A percentile compares a stretch with the other conserved stretches of the same genome.
Conservation (phyloP, 352 stramenopile genomes). For the Peronosclerospora sorghi region DNA sequence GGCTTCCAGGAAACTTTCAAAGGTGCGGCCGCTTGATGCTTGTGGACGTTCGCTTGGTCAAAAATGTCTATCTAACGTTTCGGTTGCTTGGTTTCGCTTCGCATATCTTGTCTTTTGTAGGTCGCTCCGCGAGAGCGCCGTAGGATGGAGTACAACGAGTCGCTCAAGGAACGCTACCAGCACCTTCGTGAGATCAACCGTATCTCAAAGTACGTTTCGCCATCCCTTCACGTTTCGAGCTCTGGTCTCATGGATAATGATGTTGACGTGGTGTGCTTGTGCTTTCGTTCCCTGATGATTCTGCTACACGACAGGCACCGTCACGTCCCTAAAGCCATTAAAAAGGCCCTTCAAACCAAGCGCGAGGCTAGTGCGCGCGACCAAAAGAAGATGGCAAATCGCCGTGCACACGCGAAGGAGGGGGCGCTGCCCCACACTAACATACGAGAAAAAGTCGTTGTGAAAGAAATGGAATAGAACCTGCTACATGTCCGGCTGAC, state of each 20-base stretch:
- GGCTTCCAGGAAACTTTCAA: constrained; percentile 90
- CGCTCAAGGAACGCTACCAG: constrained; percentile 92
- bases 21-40: constrained; percentile 31
- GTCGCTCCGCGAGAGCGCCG: constrained; percentile 64
- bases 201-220: constrained; percentile 79
- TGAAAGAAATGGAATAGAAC: constrained; percentile 79
- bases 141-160: constrained; percentile 94
- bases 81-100: constrained; percentile 6
- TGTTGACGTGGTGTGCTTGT: background rate
- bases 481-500: too few species aligned
- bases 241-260: background rate
- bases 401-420: constrained; percentile 63
- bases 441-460: constrained; percentile 62
- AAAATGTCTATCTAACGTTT: constrained; percentile 1
- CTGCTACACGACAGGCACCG: constrained; percentile 54
- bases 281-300: constrained; percentile 11
- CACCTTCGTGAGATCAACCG: constrained; percentile 92
- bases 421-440: constrained; percentile 65
- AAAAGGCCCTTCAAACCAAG: constrained; percentile 90
- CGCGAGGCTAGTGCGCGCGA: constrained; percentile 70
- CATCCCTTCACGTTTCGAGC: background rate
- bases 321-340: constrained; percentile 96
- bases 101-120: constrained; percentile 23
- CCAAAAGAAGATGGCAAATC: constrained; percentile 81
- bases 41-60: background rate